A percentile compares a stretch with the other conserved stretches of the same genome.
These are phyloP conservation scores for Tanacetum coccineum DNA, from an alignment of 129 eudicot species.

Conservation along the genomic window DNA sequence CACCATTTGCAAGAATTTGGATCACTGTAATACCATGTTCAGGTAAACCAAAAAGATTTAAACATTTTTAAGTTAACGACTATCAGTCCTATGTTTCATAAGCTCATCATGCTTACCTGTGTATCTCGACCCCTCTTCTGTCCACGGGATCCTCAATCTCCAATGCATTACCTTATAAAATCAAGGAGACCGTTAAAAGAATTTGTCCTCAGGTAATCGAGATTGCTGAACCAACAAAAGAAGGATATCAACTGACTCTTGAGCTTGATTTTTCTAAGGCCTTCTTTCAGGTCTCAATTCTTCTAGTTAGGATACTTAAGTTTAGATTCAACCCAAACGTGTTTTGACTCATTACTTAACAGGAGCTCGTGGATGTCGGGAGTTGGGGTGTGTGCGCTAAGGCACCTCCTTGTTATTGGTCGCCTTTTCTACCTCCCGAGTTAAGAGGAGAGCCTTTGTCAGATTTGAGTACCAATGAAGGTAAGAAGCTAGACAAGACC, in stretches of 20 bases:
- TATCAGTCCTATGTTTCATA: constrained; percentile 67
- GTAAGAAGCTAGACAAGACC: no score
- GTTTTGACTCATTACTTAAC: not conserved
- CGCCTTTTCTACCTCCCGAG: constrained; percentile 93
- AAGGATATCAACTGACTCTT: constrained; percentile 76
- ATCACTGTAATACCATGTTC: constrained; percentile 75
- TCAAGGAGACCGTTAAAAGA: constrained; percentile 42
- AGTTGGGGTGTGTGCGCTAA: constrained; percentile 53
- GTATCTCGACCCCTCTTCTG: constrained; percentile 75
- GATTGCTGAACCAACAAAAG: constrained; percentile 57
- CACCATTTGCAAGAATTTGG: constrained; percentile 93
- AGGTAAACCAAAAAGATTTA: constrained; percentile 42
- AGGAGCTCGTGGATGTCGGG: constrained; percentile 92
- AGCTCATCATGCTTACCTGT: constrained; percentile 52
- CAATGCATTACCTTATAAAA: constrained; percentile 37
- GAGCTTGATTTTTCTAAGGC: constrained; percentile 48
- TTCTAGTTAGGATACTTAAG: not conserved
- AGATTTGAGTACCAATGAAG: constrained; percentile 92
- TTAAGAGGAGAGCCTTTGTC: constrained; percentile 77
- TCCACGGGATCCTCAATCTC: constrained; percentile 50
- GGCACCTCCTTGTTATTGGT: constrained; percentile 93
- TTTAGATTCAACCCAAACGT: not conserved
- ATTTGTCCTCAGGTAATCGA: constrained; percentile 56
- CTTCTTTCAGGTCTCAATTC: no score
- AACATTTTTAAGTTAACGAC: not conserved